Evolutionary conservation across 768 basidiomycete species (phyloP).

Genomic region (Pulveroboletus sp.): DNA sequence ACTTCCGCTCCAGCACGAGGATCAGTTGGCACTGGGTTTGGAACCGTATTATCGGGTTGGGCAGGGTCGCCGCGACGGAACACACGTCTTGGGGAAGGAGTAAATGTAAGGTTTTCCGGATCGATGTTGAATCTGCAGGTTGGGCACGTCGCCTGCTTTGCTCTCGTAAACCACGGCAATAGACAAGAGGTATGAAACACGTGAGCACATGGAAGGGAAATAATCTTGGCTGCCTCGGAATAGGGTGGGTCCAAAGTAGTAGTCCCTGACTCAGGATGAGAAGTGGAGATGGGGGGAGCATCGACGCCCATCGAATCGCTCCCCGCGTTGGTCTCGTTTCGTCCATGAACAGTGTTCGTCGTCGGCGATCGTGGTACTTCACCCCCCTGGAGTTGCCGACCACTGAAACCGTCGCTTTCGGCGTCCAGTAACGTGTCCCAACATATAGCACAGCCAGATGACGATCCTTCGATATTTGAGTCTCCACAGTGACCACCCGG

Average conservation of each 20-base stretch:
- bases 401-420: constrained; percentile 35
- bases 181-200: constrained; percentile 78
- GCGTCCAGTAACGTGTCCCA: constrained; percentile 61
- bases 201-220: constrained; percentile 74
- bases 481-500: constrained; percentile 31
- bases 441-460: constrained; percentile 64
- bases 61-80: constrained; percentile 14
- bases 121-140: constrained; percentile 82
- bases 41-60: constrained; percentile 9
- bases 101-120: constrained; percentile 64
- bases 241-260: constrained; percentile 6
- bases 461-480: constrained; percentile 31
- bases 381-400: constrained; percentile 10
- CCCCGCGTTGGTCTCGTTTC: constrained; percentile 2
- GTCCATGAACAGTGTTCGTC: not conserved
- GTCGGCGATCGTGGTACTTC: constrained; percentile 1
- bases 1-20: constrained; percentile 4
- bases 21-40: constrained; percentile 10
- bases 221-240: constrained; percentile 40
- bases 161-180: constrained; percentile 77
- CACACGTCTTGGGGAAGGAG: constrained; percentile 16
- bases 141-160: constrained; percentile 76
- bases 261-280: constrained; percentile 10
- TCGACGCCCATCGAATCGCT: constrained; percentile 21
- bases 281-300: constrained; percentile 2